Evolutionary conservation across 2,329 filamentous ascomycete genomes (phyloP).

Genomic region (Alternaria metachromatica): DNA sequence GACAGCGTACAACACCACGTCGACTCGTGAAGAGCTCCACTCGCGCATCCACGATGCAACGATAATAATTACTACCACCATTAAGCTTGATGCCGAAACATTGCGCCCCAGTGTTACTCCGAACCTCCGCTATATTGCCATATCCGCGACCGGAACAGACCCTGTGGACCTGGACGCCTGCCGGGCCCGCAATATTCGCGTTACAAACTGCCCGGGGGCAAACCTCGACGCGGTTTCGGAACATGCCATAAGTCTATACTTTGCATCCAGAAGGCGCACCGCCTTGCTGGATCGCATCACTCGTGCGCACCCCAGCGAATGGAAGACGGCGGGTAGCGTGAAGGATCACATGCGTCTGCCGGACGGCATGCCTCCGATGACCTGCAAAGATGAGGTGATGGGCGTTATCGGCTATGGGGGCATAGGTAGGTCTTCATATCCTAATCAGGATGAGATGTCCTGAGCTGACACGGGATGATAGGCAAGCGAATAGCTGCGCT

Average conservation of each 20-base stretch:
- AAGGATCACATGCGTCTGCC: conserved; percentile 40
- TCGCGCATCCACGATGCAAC: conserved; percentile 55
- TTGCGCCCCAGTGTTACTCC: conserved; percentile 49
- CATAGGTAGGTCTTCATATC: conserved; percentile 46
- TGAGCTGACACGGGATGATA: conserved; percentile 22
- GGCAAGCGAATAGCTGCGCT: conserved; percentile 55
- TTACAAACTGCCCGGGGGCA: conserved; percentile 56
- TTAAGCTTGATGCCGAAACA: conserved; percentile 51
- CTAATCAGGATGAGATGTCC: conserved; percentile 12
- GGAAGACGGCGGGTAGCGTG: conserved; percentile 50
- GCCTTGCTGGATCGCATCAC: conserved; percentile 39
- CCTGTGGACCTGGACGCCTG: conserved; percentile 56
- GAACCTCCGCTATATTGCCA: conserved; percentile 53
- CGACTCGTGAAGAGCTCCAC: conserved; percentile 40
- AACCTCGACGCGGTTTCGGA: conserved; percentile 58
- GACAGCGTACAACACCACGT: conserved; percentile 47
- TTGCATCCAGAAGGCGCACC: conserved; percentile 54
- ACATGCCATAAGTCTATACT: conserved; percentile 60
- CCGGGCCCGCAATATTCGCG: conserved; percentile 52
- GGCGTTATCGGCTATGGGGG: conserved; percentile 60
- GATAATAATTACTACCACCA: conserved; percentile 53
- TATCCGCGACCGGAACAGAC: conserved; percentile 57
- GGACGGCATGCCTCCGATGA: conserved; percentile 51
- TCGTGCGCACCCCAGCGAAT: conserved; percentile 45
- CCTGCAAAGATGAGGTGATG: conserved; percentile 57